Percentiles rank a stretch among this genome's conserved stretches.
Evolutionary conservation across 2,329 filamentous ascomycete species (phyloP).

Genomic region (Colletotrichum liriopes): DNA sequence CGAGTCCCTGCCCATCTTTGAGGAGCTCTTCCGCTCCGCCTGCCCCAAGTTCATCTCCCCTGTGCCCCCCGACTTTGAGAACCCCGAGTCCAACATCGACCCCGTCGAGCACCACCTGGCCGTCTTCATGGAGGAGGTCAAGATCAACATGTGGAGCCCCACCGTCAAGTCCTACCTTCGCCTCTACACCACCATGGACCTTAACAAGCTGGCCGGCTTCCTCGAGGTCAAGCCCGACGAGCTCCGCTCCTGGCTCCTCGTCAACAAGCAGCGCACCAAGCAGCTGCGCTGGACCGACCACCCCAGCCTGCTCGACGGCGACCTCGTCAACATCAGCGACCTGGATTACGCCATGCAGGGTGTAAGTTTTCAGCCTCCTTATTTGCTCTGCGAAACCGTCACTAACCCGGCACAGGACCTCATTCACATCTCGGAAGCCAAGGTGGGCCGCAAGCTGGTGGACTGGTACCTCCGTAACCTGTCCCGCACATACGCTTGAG

Average conservation of each 20-base stretch:
- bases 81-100: slow-evolving; percentile 95
- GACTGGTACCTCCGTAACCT: slow-evolving; percentile 99
- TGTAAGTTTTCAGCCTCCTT: slow-evolving; percentile 65
- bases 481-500: slow-evolving; percentile 87
- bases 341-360: slow-evolving; percentile 98
- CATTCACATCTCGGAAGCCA: slow-evolving; percentile 98
- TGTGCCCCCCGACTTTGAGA: slow-evolving; percentile 96
- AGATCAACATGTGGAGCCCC: slow-evolving; percentile 98
- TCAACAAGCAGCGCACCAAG: slow-evolving; percentile 99
- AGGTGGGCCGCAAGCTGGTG: slow-evolving; percentile 96
- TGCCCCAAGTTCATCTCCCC: slow-evolving; percentile 99
- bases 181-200: slow-evolving; percentile 99
- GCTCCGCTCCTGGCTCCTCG: slow-evolving; percentile 91
- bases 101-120: slow-evolving; percentile 96
- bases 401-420: slow-evolving; percentile 74
- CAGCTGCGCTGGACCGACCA: slow-evolving; percentile 94
- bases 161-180: slow-evolving; percentile 99
- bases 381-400: neutral
- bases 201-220: slow-evolving; percentile 98
- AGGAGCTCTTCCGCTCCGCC: slow-evolving; percentile 97
- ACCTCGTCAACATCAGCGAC: slow-evolving; percentile 93
- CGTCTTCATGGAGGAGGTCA: slow-evolving; percentile 99
- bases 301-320: slow-evolving; percentile 90
- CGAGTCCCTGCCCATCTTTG: slow-evolving; percentile 95
- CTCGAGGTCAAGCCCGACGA: slow-evolving; percentile 97